phyloP scores from a whole-genome alignment of 129 eudicot species.

The Pittosporum tobira region DNA sequence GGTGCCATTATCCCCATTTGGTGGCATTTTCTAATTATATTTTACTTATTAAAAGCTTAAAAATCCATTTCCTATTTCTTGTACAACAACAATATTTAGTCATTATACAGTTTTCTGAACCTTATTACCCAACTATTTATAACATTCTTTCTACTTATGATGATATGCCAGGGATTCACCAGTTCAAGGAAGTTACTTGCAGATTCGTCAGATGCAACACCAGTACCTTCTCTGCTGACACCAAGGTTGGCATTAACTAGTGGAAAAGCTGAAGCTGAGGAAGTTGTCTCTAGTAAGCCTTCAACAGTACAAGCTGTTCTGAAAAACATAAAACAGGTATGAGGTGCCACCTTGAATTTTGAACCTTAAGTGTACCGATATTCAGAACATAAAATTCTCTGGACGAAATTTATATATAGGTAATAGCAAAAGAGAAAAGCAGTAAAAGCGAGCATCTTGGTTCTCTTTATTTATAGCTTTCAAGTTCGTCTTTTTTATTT shows the following conservation, averaged over 20 bases:
- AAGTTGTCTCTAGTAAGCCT: slow-evolving; percentile 53
- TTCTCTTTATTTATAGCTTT: not conserved
- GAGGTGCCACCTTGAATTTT: slow-evolving; percentile 11
- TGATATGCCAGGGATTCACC: slow-evolving; percentile 63
- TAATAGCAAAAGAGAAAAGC: too few relatives aligned
- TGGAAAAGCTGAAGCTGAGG: slow-evolving; percentile 60
- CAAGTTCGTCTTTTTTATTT: not conserved
- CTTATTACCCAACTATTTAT: not conserved
- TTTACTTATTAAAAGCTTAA: not conserved
- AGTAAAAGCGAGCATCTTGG: not conserved
- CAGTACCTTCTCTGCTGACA: slow-evolving; percentile 70
- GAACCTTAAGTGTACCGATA: not conserved
- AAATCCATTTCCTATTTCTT: too few relatives aligned
- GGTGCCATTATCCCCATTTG: not conserved
- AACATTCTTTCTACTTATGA: not conserved
- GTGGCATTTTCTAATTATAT: not conserved
- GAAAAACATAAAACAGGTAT: slow-evolving; percentile 77
- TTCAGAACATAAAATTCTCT: not conserved
- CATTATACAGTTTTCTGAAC: not conserved
- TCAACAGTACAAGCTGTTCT: slow-evolving; percentile 73
- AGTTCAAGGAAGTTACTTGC: slow-evolving; percentile 63
- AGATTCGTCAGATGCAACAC: slow-evolving; percentile 56
- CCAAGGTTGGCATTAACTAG: slow-evolving; percentile 51
- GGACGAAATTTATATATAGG: not conserved
- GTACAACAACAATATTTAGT: too few relatives aligned